These are phyloP conservation scores for Hansenula sp. DNA, from an alignment of 1,139 yeast species.

Conservation along the genomic window DNA sequence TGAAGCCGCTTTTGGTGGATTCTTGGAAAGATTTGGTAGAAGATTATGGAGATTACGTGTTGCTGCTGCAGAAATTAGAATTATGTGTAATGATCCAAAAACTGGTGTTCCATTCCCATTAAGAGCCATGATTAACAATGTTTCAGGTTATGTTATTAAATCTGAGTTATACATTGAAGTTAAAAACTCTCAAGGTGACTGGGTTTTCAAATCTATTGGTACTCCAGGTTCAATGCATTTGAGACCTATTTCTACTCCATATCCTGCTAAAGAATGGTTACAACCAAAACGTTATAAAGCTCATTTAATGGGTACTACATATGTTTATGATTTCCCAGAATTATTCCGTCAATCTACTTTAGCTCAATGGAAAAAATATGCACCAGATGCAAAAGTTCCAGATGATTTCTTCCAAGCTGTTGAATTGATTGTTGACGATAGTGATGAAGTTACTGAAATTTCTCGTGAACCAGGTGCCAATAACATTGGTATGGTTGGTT, in stretches of 20 bases:
- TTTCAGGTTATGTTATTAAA: conserved; percentile 95
- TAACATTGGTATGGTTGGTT: conserved; percentile 96
- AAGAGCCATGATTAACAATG: conserved; percentile 93
- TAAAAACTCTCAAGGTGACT: conserved; percentile 85
- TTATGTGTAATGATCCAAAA: conserved; percentile 85
- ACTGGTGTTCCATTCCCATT: conserved; percentile 91
- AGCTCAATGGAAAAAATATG: conserved; percentile 76
- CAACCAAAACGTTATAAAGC: conserved; percentile 99
- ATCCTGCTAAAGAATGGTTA: conserved; percentile 95
- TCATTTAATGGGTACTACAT: conserved; percentile 96
- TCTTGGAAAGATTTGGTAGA: conserved; percentile 96
- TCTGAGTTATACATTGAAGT: conserved; percentile 93
- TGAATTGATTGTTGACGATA: conserved; percentile 80
- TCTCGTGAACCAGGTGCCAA: conserved; percentile 96
- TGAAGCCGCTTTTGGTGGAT: conserved; percentile 96
- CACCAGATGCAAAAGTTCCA: conserved; percentile 55
- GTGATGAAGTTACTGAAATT: conserved; percentile 81
- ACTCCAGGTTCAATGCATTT: conserved; percentile 96
- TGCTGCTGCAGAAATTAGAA: conserved; percentile 95
- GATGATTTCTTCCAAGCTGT: conserved; percentile 74
- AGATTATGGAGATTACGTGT: conserved; percentile 95
- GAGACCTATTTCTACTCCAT: conserved; percentile 92
- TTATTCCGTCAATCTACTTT: conserved; percentile 90
- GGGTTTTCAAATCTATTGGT: conserved; percentile 95
- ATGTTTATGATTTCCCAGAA: conserved; percentile 98